Conservation (phyloP, 1,139 yeast species). For the Yamadazyma atlantica region DNA sequence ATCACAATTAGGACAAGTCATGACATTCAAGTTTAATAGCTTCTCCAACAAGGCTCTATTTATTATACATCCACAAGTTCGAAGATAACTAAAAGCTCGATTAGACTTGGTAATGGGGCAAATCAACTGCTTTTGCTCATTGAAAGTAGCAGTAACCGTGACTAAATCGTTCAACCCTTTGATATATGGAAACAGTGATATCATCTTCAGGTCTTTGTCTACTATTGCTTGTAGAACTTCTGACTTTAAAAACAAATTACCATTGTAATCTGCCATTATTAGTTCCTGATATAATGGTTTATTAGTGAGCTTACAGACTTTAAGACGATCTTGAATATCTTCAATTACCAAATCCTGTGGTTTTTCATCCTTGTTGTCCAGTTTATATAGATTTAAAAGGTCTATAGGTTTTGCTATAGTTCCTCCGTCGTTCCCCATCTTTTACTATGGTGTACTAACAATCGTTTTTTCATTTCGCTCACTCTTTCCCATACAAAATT, state of each 20-base stretch:
- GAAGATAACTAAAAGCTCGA: conserved; percentile 28
- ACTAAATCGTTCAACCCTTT: conserved; percentile 30
- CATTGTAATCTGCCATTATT: conserved; percentile 71
- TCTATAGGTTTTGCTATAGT: conserved; percentile 49
- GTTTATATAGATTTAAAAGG: conserved; percentile 28
- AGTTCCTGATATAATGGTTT: conserved; percentile 31
- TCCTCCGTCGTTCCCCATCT: conserved; percentile 54
- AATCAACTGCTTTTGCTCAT: conserved; percentile 29
- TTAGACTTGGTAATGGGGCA: conserved; percentile 50
- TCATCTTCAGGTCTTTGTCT: conserved; percentile 19
- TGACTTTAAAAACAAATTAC: conserved; percentile 70
- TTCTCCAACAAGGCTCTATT: conserved; percentile 24
- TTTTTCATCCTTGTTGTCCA: conserved; percentile 12
- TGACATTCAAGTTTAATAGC: conserved; percentile 10
- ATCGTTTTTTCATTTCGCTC: neutral
- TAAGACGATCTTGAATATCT: neutral
- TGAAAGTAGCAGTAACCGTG: conserved; percentile 28
- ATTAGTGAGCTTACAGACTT: conserved; percentile 28
- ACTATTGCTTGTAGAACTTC: conserved; percentile 59
- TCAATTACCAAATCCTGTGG: neutral
- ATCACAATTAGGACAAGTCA: conserved; percentile 37
- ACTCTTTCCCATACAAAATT: too few relatives aligned
- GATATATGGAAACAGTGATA: conserved; percentile 38
- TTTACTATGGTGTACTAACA: too few relatives aligned
- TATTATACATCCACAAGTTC: conserved; percentile 45